Evolutionary conservation across 371 early-diverging fungal species (phyloP), one percentile per base, ranked within the genome.

Genomic region (Syncephalis plumigaleata): DNA sequence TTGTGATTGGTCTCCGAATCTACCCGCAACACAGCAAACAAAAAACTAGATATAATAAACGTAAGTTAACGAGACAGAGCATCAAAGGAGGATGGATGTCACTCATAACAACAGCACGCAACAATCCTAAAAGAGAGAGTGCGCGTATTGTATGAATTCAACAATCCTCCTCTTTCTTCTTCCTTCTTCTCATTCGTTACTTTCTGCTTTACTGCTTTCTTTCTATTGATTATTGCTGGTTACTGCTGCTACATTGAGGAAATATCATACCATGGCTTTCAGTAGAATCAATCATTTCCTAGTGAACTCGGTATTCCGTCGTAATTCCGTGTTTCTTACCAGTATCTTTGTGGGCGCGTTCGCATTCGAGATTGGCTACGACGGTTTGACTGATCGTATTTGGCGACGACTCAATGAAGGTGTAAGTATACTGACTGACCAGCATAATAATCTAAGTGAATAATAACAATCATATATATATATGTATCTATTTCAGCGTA

Each of bases 371-470:
- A 60, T 85, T 48, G 81, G 64, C 49, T 84, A 80, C 57, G 85
- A 87, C 60, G 63, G 66, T 27, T 53, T 64, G 51, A 59, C 79
- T 36, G 68, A 79, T 65, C 59, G 61, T 49, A 44, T 84, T 47
- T 90, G 84, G 84, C 83, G 87, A 58, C 59, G 61, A 44, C 13
- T 74, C 48, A 90, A 90, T 80, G 69, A 77, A 63, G 88, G 88
- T 42, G 91, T 90, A 75, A 66, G 83, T 78, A 27, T 37, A 11
- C 31, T 31, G 11, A n/a, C n/a, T n/a, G n/a, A n/a, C n/a, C n/a
- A n/a, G n/a, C n/a, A n/a, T n/a, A n/a, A n/a, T n/a, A n/a, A n/a
- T n/a, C n/a, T n/a, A n/a, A n/a, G n/a, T n/a, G n/a, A n/a, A n/a
- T n/a, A n/a, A n/a, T n/a, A n/a, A n/a, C n/a, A n/a, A n/a, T n/a